Conservation (phyloP, 768 basidiomycete species). For the Panaeolus cyanescens region DNA sequence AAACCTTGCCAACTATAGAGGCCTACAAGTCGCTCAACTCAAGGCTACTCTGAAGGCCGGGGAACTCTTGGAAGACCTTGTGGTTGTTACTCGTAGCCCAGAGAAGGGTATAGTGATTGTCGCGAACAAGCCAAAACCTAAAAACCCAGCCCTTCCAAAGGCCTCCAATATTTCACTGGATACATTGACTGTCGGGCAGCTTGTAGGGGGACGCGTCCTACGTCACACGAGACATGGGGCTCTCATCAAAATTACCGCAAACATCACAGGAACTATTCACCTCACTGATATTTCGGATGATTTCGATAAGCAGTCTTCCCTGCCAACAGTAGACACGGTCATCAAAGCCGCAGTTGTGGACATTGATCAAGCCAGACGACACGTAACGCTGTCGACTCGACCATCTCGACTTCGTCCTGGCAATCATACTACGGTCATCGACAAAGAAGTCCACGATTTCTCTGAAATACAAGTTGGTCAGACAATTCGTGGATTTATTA, state of each 20-base stretch:
- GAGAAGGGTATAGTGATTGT: constrained; percentile 89
- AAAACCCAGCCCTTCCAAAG: constrained; percentile 48
- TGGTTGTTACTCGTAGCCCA: constrained; percentile 86
- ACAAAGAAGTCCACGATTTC: constrained; percentile 67
- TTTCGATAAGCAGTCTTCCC: constrained; percentile 56
- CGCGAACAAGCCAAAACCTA: constrained; percentile 67
- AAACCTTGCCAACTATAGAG: constrained; percentile 81
- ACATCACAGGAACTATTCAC: constrained; percentile 76
- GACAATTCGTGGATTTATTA: constrained; percentile 86
- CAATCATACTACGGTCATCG: constrained; percentile 50
- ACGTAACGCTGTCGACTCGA: constrained; percentile 81
- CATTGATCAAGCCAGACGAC: constrained; percentile 65
- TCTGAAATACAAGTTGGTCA: constrained; percentile 71
- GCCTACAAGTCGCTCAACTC: constrained; percentile 65
- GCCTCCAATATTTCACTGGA: constrained; percentile 59
- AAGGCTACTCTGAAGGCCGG: constrained; percentile 64
- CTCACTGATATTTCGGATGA: constrained; percentile 84
- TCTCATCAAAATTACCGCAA: constrained; percentile 71
- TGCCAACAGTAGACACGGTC: constrained; percentile 65
- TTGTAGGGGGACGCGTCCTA: constrained; percentile 79
- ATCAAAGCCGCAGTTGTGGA: constrained; percentile 72
- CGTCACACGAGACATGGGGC: constrained; percentile 73
- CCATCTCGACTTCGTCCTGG: constrained; percentile 65
- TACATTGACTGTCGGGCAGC: constrained; percentile 67
- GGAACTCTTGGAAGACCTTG: constrained; percentile 71